phyloP scores from a whole-genome alignment of 1,139 yeast genomes.

The Yamadazyma triangularis region DNA sequence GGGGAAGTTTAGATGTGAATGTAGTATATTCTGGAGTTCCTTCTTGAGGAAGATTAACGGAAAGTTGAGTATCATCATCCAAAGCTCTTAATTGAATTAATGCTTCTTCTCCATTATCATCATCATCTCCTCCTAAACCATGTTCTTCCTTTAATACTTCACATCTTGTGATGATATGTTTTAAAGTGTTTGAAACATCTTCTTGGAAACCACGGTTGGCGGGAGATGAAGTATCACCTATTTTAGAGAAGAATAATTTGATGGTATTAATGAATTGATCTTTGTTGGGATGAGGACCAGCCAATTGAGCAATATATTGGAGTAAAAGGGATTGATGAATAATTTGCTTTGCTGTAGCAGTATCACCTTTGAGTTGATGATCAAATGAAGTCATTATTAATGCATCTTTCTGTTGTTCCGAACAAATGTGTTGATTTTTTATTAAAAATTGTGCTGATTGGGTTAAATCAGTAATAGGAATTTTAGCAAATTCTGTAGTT shows the following conservation, averaged over 20 bases:
- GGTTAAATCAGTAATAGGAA: conserved; percentile 45
- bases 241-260: conserved; percentile 63
- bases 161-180: conserved; percentile 75
- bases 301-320: conserved; percentile 70
- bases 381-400: conserved; percentile 92
- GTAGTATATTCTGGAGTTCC: conserved; percentile 51
- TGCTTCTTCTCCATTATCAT: conserved; percentile 74
- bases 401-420: conserved; percentile 86
- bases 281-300: conserved; percentile 31
- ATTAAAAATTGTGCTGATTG: conserved; percentile 50
- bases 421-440: conserved; percentile 64
- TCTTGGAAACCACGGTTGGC: conserved; percentile 63
- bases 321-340: conserved; percentile 78
- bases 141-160: conserved; percentile 51
- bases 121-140: conserved; percentile 31
- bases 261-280: conserved; percentile 50
- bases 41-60: conserved; percentile 65
- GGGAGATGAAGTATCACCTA: conserved; percentile 50
- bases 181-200: conserved; percentile 67
- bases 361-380: conserved; percentile 60
- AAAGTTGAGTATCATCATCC: conserved; percentile 76
- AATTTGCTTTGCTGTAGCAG: conserved; percentile 50
- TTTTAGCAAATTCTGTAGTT: conserved; percentile 61
- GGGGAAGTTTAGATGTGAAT: conserved; percentile 53
- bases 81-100: conserved; percentile 83